Evolutionary conservation across 192 early-diverging fungal genomes (phyloP).

Genomic region (Backusella tuberculispora): DNA sequence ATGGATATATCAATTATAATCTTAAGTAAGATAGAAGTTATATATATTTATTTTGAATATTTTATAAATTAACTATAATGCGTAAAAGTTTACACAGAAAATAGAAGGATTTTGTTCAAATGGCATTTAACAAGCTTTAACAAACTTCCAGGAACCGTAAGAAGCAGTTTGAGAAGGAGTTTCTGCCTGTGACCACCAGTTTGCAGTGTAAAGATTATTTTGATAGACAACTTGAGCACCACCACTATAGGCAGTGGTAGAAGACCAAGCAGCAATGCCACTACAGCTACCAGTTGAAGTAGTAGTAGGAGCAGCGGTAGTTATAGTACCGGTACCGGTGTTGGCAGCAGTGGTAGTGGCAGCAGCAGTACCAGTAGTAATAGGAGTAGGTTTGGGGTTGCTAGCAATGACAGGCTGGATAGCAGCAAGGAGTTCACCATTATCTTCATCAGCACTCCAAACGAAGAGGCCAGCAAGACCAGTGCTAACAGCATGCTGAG

Average conservation of each 20-base stretch:
- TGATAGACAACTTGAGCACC: constrained; percentile 34
- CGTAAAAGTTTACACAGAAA: too few relatives aligned
- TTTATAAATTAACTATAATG: too few relatives aligned
- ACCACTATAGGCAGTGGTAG: constrained; percentile 39
- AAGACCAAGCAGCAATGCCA: constrained; percentile 30
- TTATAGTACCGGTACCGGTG: constrained; percentile 20
- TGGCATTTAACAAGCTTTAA: too few relatives aligned
- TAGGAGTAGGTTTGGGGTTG: constrained; percentile 14
- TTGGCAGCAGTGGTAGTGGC: constrained; percentile 16
- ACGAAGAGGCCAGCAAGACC: constrained; percentile 67
- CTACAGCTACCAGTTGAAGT: constrained; percentile 30
- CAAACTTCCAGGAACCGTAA: too few relatives aligned
- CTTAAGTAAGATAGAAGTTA: too few relatives aligned
- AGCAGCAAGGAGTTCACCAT: constrained; percentile 62
- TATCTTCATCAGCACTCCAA: constrained; percentile 72
- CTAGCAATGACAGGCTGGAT: neutral
- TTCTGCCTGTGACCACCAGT: too few relatives aligned
- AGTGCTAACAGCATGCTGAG: constrained; percentile 56
- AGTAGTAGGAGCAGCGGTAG: constrained; percentile 16
- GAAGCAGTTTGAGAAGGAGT: too few relatives aligned
- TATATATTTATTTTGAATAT: too few relatives aligned
- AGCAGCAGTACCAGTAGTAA: neutral
- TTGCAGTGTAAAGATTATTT: too few relatives aligned
- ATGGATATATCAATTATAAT: too few relatives aligned
- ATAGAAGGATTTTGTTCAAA: too few relatives aligned